phyloP scores from a whole-genome alignment of 139 green algal species.

The Picochlorum sp. region DNA sequence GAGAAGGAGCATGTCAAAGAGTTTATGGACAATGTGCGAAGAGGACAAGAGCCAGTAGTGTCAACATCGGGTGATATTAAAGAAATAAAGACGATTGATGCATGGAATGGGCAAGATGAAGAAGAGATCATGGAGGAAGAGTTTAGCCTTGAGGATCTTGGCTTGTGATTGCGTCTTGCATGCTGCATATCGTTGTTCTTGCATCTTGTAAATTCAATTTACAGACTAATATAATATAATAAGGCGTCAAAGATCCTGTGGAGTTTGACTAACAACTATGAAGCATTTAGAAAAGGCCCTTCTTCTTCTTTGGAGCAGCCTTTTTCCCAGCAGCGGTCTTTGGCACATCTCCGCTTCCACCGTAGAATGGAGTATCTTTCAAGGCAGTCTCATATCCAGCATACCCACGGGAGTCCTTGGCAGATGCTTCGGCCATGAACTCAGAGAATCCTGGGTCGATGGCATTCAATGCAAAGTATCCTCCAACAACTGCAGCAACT shows the following conservation, averaged over 20 bases:
- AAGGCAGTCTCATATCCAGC: constrained; percentile 24
- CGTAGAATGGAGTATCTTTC: constrained; percentile 29
- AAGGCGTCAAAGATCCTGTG: no score
- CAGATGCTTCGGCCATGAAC: constrained; percentile 3
- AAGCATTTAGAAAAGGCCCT: not conserved
- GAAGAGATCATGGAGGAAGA: constrained; percentile 63
- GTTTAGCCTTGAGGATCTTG: constrained; percentile 75
- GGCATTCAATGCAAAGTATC: not conserved
- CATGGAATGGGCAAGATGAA: constrained; percentile 80
- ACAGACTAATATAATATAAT: no score
- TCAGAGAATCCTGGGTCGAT: constrained; percentile 18
- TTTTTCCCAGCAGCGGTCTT: not conserved
- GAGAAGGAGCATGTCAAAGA: constrained; percentile 36
- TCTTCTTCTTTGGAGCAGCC: constrained; percentile 3
- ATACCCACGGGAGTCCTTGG: constrained; percentile 9
- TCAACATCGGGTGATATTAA: constrained; percentile 20
- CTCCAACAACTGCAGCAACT: constrained; percentile 12
- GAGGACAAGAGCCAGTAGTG: constrained; percentile 27
- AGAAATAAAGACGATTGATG: constrained; percentile 10
- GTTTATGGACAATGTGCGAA: constrained; percentile 44
- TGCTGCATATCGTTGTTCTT: no score
- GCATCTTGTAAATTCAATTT: no score
- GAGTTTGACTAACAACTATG: not conserved
- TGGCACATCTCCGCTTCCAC: constrained; percentile 17
- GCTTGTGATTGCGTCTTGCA: not conserved